Percentiles rank a stretch among this genome's conserved stretches.
These are phyloP conservation scores for Cyclocybe cylindracea DNA, from an alignment of 768 basidiomycete species.

Conservation along the genomic window DNA sequence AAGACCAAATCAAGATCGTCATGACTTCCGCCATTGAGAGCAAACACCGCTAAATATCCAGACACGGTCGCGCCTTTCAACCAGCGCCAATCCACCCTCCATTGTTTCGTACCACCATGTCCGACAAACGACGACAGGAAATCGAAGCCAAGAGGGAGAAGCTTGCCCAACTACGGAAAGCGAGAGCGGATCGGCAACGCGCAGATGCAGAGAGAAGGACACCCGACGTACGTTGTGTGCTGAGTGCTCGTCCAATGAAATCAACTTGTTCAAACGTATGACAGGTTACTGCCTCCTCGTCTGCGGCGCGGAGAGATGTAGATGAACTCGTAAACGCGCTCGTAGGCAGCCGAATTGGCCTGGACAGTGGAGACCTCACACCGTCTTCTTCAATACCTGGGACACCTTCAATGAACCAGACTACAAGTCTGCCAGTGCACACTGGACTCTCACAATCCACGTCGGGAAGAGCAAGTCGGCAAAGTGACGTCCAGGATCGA, in stretches of 20 bases:
- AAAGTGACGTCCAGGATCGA: constrained; percentile 59
- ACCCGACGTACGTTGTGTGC: constrained; percentile 32
- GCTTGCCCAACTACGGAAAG: constrained; percentile 81
- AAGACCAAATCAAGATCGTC: neutral
- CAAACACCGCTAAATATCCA: constrained; percentile 7
- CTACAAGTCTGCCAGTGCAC: constrained; percentile 34
- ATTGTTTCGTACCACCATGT: constrained; percentile 29
- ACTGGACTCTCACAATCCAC: constrained; percentile 36
- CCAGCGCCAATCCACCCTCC: neutral
- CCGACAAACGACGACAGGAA: constrained; percentile 77
- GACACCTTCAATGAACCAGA: constrained; percentile 55
- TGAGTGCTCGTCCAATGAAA: neutral
- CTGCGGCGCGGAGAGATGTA: constrained; percentile 52
- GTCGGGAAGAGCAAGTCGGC: constrained; percentile 70
- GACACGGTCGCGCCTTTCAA: constrained; percentile 7
- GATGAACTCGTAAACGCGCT: constrained; percentile 73
- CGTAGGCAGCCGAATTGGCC: constrained; percentile 42
- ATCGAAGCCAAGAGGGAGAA: constrained; percentile 90
- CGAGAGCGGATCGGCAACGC: constrained; percentile 68
- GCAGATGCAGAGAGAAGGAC: constrained; percentile 46
- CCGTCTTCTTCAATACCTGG: constrained; percentile 74
- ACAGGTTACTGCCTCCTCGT: constrained; percentile 25
- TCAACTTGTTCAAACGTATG: neutral
- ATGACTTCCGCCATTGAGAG: constrained; percentile 4
- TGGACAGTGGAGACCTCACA: constrained; percentile 67